A percentile compares a stretch with the other conserved stretches of the same genome.
Conservation (phyloP, 2,329 filamentous ascomycete genomes). For the Scedosporium minutisporum region DNA sequence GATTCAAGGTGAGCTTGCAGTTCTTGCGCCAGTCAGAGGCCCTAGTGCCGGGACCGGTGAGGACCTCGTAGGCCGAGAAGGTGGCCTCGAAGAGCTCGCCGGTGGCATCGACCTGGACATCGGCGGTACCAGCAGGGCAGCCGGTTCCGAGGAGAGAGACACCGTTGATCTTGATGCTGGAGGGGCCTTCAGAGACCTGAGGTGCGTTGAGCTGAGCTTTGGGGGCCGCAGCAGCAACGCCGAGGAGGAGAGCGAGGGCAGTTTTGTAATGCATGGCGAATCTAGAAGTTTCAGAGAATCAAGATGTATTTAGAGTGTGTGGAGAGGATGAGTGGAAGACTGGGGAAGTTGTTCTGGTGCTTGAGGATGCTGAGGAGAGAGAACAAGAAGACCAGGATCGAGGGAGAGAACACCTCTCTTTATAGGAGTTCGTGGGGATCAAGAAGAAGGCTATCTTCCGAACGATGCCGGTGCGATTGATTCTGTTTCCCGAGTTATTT, state of each 20-base stretch:
- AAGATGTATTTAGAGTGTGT: neutral
- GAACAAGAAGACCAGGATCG: neutral
- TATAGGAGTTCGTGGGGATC: neutral
- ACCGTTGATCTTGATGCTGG: slow-evolving; percentile 18
- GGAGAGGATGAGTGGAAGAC: neutral
- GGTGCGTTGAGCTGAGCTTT: slow-evolving; percentile 34
- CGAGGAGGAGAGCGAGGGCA: slow-evolving; percentile 6
- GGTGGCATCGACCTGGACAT: slow-evolving; percentile 16
- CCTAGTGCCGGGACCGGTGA: slow-evolving; percentile 14
- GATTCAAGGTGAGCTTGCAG: slow-evolving; percentile 18
- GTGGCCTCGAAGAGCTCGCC: slow-evolving; percentile 17
- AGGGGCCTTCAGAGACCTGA: slow-evolving; percentile 31
- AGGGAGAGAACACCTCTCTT: neutral
- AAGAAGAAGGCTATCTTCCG: neutral
- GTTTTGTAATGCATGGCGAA: neutral
- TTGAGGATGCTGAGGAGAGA: neutral
- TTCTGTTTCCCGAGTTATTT: neutral
- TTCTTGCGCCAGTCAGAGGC: slow-evolving; percentile 17
- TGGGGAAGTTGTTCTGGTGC: neutral
- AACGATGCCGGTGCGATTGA: neutral
- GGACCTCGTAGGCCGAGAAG: slow-evolving; percentile 16
- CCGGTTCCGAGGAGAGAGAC: slow-evolving; percentile 16
- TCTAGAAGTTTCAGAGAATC: neutral
- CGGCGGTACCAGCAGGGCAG: slow-evolving; percentile 15
- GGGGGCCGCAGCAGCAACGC: slow-evolving; percentile 15